Evolutionary conservation across 192 early-diverging fungal species (phyloP).

Genomic region (Phlyctochytrium arcticum): DNA sequence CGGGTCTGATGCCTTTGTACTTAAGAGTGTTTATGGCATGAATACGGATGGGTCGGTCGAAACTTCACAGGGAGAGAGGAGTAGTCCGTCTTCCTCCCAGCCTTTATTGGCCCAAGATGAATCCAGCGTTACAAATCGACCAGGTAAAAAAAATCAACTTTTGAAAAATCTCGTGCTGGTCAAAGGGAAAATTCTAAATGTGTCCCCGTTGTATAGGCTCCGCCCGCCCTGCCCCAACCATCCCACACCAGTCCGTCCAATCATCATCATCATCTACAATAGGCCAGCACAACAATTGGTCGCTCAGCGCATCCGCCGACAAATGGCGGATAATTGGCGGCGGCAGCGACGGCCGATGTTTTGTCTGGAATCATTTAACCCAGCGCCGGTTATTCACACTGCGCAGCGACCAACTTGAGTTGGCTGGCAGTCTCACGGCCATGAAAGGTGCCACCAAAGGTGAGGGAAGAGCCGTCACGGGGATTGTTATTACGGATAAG

Average conservation of each 20-base stretch:
- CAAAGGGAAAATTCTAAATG: not conserved
- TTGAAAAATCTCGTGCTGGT: not conserved
- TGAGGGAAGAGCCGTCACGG: conserved; percentile 11
- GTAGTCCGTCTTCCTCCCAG: no score
- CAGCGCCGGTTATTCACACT: conserved; percentile 1
- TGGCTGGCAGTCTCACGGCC: not conserved
- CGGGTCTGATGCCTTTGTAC: not conserved
- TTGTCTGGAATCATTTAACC: conserved; percentile 25
- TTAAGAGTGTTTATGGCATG: not conserved
- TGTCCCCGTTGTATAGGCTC: not conserved
- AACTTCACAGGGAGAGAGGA: no score
- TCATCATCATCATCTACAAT: not conserved
- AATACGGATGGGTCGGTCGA: not conserved
- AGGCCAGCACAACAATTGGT: conserved; percentile 22
- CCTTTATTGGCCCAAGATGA: not conserved
- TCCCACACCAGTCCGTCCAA: no score
- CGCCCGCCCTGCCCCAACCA: no score
- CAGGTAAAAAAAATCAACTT: no score
- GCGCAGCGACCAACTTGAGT: not conserved
- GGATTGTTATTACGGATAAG: conserved; percentile 15
- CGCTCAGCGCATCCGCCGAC: conserved; percentile 13
- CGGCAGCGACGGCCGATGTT: conserved; percentile 17
- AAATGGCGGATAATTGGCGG: conserved; percentile 21
- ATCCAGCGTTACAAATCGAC: not conserved
- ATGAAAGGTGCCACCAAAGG: not conserved